Evolutionary conservation across 208 protist genomes (phyloP), one percentile per base, ranked within the genome.

Genomic region (Vickermania spadyakhi): DNA sequence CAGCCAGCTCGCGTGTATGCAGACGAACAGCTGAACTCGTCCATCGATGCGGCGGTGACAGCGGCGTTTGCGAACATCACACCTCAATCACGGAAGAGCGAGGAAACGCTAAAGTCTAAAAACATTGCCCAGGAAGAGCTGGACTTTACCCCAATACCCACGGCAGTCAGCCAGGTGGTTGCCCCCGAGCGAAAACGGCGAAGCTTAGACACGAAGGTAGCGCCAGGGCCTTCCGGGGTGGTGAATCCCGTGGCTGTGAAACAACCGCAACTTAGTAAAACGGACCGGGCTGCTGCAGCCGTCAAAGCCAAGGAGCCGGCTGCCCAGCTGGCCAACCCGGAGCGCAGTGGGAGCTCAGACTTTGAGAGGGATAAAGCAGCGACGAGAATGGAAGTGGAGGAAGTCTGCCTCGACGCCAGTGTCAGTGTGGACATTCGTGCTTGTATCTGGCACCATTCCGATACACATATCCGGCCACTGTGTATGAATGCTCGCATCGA

Each of bases 401-500:
- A 56, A n/a, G 52, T 28, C n/a, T 45, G 36, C 36, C 7, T 45
- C 36, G 36, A 45, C 11, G 52, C 11, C 11, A n/a, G 13, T 21
- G 25, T 56, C 11, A 45, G 36, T 18, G 36, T 45, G 18, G 36
- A 45, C 7, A 45, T 45, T 45, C 36, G 36, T 7, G 11, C 7
- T 18, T 45, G 36, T 18, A 62, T 95, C 23, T 68, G 66, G n/a
- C 79, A 90, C 62, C 22, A 28, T 2, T 81, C 83, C 1, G 92
- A 97, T 58, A 68, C 79, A 31, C 85, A 96, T 63, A 86, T 95
- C 52, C 83, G 89, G 31, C 93, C 93, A 11, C 70, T 97, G 5
- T 86, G 88, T 52, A 80, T 79, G 72, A 97, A 96, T 66, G 80
- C 54, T 31, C 81, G 86, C 64, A 94, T 97, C 60, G 92, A 96